Base-by-base conservation (phyloP, 352 stramenopile genomes). In the Halophytophthora polymorphica region DNA sequence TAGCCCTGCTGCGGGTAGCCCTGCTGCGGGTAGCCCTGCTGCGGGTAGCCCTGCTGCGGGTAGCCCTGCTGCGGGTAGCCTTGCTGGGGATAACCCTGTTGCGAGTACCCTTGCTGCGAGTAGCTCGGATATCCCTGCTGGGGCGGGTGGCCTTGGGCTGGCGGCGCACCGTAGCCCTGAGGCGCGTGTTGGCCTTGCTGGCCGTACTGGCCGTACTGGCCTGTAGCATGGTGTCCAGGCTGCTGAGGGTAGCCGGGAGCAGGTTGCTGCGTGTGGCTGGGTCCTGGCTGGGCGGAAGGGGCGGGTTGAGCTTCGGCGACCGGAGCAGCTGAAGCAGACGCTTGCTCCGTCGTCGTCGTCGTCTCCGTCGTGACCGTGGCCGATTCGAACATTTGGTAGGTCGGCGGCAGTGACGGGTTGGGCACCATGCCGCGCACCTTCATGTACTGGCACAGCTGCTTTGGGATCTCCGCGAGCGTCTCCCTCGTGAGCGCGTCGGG, bases 381-480 rank as follows among this genome's bases (percentile, higher is more conserved):
- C 50, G 75, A 66, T 0, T 52, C 54, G 45, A 86, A 80, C 19
- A 59, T 39, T 45, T 82, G 63, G 58, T 64, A 86, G 11, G 69
- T 77, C 12, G 75, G 69, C 44, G 66, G 49, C 3, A 86, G 50
- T 3, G 70, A 46, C 43, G 68, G 62, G 33, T 84, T 83, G 8
- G 83, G 74, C 31, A 49, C 56, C 29, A 89, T 64, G 6, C 78
- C 66, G 8, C 76, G 69, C 50, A 79, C 72, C 54, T 76, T 75
- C 77, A 94, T 89, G 65, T 86, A 91, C 50, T 87, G 66, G 46
- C 77, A 81, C 28, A 94, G 61, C 56, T 94, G 84, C 39, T 47
- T 50, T 2, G 84, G 84, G 38, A 94, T 82, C 41, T 94, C 81
- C 15, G 71, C 79, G 21, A 94, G 64, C 18, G 77, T 74, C 63